A percentile compares a stretch with the other conserved stretches of the same genome.
These are phyloP conservation scores for Dioszegia aurantiaca DNA, from an alignment of 768 basidiomycete species.

Conservation along the genomic window DNA sequence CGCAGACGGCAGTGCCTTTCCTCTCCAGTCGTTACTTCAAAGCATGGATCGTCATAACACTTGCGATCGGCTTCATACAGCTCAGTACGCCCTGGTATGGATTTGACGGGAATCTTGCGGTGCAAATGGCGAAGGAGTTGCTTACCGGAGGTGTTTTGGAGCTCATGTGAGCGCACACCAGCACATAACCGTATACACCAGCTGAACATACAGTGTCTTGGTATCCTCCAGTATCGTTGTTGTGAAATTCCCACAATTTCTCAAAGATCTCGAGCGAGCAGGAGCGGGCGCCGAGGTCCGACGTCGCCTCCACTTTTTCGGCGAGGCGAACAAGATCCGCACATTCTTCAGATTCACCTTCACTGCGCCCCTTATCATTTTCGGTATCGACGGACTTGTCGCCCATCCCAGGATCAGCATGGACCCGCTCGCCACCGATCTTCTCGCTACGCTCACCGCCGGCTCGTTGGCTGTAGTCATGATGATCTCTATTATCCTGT, in stretches of 20 bases:
- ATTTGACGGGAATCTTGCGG: conserved; percentile 9
- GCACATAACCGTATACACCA: too few relatives aligned
- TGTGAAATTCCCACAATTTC: conserved; percentile 33
- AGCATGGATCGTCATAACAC: conserved; percentile 29
- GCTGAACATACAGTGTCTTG: conserved; percentile 18
- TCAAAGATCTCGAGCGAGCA: conserved; percentile 31
- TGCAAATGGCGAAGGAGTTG: conserved; percentile 20
- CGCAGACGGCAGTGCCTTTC: conserved; percentile 28
- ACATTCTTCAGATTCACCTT: conserved; percentile 36
- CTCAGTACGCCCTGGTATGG: conserved; percentile 18
- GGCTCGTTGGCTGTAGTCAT: conserved; percentile 24
- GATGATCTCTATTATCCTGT: conserved; percentile 24
- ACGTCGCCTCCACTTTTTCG: conserved; percentile 37
- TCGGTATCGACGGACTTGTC: conserved; percentile 36
- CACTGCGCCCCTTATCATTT: conserved; percentile 16
- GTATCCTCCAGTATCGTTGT: conserved; percentile 23
- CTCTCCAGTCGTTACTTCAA: conserved; percentile 27
- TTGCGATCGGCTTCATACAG: conserved; percentile 12
- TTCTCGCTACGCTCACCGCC: conserved; percentile 20
- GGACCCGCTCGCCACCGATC: conserved; percentile 23
- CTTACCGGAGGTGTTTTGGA: conserved; percentile 22
- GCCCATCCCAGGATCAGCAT: conserved; percentile 20
- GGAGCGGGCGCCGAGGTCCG: conserved; percentile 42
- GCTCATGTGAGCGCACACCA: conserved; percentile 26
- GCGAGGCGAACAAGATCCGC: conserved; percentile 40